A percentile compares a stretch with the other conserved stretches of the same genome.
These are phyloP conservation scores for Triglochin maritima DNA, from an alignment of 106 monocot genomes.

Conservation along the genomic window DNA sequence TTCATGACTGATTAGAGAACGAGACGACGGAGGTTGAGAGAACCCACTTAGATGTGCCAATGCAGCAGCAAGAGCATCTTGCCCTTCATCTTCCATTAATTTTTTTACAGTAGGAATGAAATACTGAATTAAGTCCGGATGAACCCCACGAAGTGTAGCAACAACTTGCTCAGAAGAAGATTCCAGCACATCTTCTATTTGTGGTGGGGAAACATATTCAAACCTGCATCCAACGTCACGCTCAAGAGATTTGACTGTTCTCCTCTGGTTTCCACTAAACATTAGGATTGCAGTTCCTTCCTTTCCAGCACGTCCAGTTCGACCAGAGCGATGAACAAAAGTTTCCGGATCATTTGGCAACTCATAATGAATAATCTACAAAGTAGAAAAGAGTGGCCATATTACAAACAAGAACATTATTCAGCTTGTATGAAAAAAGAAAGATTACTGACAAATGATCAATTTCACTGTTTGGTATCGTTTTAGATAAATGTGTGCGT, in stretches of 20 bases:
- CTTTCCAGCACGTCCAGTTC: constrained; percentile 95
- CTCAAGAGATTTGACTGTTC: constrained; percentile 82
- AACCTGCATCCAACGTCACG: constrained; percentile 87
- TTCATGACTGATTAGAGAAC: constrained; percentile 90
- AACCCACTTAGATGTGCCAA: constrained; percentile 98
- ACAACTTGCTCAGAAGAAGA: constrained; percentile 87
- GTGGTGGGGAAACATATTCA: constrained; percentile 87
- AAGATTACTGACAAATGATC: too few relatives aligned
- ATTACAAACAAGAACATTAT: too few relatives aligned
- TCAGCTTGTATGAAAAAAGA: too few relatives aligned
- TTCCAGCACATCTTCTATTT: constrained; percentile 70
- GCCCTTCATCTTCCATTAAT: constrained; percentile 54
- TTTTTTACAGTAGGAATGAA: constrained; percentile 81
- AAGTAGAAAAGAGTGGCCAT: neutral
- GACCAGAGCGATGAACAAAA: constrained; percentile 95
- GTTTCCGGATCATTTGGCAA: constrained; percentile 90
- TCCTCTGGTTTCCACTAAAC: constrained; percentile 76
- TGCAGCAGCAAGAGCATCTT: constrained; percentile 75
- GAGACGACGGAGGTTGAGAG: constrained; percentile 80
- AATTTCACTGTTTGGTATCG: too few relatives aligned
- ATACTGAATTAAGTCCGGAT: constrained; percentile 61
- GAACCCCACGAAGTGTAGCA: constrained; percentile 81
- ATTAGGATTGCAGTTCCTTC: constrained; percentile 75
- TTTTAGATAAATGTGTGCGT: too few relatives aligned
- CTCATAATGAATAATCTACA: constrained; percentile 90